A percentile compares a stretch with the other conserved stretches of the same genome.
These are phyloP conservation scores for Boletus eberwhitei DNA, from an alignment of 768 basidiomycete species.

Conservation along the genomic window DNA sequence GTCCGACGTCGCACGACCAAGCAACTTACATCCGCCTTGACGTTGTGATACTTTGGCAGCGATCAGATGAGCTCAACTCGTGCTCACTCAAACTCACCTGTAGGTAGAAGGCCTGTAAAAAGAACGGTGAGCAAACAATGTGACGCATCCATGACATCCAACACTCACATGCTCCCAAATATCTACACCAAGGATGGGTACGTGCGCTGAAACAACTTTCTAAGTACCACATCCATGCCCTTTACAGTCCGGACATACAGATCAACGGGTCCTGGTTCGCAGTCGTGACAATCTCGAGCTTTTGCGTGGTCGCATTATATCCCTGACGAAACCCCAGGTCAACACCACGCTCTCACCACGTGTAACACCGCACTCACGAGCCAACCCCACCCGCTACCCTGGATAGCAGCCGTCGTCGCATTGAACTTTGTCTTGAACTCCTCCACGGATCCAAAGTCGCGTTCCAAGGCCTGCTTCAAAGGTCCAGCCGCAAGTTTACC, in stretches of 20 bases:
- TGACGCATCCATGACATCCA: constrained; percentile 3
- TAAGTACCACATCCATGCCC: constrained; percentile 6
- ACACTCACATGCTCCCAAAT: constrained; percentile 89
- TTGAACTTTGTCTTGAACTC: constrained; percentile 85
- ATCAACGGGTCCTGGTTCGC: constrained; percentile 93
- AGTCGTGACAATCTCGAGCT: constrained; percentile 89
- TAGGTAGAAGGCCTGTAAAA: constrained; percentile 62
- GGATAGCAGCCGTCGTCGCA: constrained; percentile 83
- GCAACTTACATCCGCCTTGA: constrained; percentile 83
- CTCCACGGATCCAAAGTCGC: constrained; percentile 86
- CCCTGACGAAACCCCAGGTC: constrained; percentile 44
- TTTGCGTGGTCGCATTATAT: constrained; percentile 60
- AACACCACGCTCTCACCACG: not conserved
- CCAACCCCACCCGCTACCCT: constrained; percentile 99
- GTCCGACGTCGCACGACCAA: not conserved
- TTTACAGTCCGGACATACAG: constrained; percentile 36
- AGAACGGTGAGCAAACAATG: constrained; percentile 3
- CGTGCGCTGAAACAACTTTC: constrained; percentile 51
- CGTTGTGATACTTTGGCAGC: constrained; percentile 72
- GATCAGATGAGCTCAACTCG: not conserved
- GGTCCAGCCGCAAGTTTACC: constrained; percentile 63
- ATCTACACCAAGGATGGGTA: constrained; percentile 92
- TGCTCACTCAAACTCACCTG: constrained; percentile 12
- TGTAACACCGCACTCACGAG: constrained; percentile 47
- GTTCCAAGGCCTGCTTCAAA: constrained; percentile 71